Percentiles rank a stretch among this genome's conserved stretches.
Conservation (phyloP, 352 stramenopile genomes). For the Globisporangium acanthophoron region DNA sequence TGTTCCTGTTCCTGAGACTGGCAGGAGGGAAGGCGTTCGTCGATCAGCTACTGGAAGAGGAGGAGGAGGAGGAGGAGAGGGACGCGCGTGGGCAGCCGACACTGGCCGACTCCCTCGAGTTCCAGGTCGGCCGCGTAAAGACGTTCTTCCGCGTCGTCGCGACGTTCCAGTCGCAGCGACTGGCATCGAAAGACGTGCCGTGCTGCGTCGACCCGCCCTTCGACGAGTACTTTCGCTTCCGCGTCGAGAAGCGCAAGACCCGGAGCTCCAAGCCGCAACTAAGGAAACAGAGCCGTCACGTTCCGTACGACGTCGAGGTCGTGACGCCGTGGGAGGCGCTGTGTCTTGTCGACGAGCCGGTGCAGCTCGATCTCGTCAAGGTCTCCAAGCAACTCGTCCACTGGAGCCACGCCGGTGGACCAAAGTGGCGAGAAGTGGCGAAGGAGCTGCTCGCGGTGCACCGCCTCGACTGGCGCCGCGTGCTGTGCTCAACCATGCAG, state of each 20-base stretch:
- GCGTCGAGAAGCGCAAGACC: constrained; percentile 30
- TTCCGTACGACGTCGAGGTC: constrained; percentile 49
- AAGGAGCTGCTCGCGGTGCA: constrained; percentile 62
- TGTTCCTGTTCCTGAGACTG: constrained; percentile 50
- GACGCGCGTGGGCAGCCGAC: not conserved
- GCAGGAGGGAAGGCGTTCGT: constrained; percentile 63
- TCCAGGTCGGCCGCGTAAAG: constrained; percentile 36
- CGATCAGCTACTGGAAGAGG: constrained; percentile 47
- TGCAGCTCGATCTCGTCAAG: constrained; percentile 62
- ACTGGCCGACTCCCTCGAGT: constrained; percentile 3
- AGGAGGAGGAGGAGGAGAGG: constrained; percentile 12
- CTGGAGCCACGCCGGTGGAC: constrained; percentile 13
- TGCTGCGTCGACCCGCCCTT: constrained; percentile 62
- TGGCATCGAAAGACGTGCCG: constrained; percentile 33
- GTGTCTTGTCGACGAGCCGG: constrained; percentile 54
- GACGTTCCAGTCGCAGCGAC: constrained; percentile 54
- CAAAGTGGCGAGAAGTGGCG: constrained; percentile 38
- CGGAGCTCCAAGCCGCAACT: not conserved
- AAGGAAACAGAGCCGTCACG: constrained; percentile 13
- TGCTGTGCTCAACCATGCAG: constrained; percentile 63
- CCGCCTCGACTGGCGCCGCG: constrained; percentile 68
- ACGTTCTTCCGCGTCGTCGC: constrained; percentile 49
- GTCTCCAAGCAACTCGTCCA: constrained; percentile 40
- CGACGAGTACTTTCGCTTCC: constrained; percentile 63
- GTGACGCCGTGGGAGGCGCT: constrained; percentile 59